These are phyloP conservation scores for Teunomyces pallodes DNA, from an alignment of 805 yeast species.

Conservation along the genomic window DNA sequence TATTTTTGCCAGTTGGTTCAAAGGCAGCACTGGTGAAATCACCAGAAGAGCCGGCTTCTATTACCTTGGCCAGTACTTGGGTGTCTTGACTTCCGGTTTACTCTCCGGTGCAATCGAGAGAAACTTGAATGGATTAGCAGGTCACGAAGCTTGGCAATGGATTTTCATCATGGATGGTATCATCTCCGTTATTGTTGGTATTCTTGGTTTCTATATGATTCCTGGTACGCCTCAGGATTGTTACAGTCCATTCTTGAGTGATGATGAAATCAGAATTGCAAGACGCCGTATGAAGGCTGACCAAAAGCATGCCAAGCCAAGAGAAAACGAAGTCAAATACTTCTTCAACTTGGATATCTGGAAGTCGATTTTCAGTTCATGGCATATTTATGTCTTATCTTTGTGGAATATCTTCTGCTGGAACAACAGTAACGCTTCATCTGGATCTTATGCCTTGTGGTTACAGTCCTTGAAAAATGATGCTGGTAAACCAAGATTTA, in stretches of 20 bases:
- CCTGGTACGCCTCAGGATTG: constrained; percentile 65
- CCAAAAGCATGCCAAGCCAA: constrained; percentile 14
- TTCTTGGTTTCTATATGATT: constrained; percentile 51
- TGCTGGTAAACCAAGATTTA: constrained; percentile 18
- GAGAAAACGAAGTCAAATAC: constrained; percentile 20
- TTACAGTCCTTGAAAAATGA: constrained; percentile 23
- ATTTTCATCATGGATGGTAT: constrained; percentile 65
- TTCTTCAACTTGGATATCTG: constrained; percentile 47
- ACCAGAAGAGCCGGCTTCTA: constrained; percentile 61
- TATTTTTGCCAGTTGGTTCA: constrained; percentile 30
- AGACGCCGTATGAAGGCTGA: constrained; percentile 19
- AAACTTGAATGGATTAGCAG: constrained; percentile 47
- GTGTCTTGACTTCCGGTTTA: constrained; percentile 59
- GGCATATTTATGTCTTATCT: constrained; percentile 60
- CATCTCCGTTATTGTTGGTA: constrained; percentile 56
- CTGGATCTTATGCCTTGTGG: constrained; percentile 55
- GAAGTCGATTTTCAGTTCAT: constrained; percentile 50
- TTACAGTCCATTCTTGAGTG: constrained; percentile 32
- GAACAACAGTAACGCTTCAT: constrained; percentile 54
- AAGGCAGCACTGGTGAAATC: constrained; percentile 42
- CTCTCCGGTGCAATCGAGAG: constrained; percentile 55
- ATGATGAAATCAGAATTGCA: constrained; percentile 35
- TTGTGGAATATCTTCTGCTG: constrained; percentile 58
- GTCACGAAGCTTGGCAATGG: constrained; percentile 72
- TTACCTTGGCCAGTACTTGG: constrained; percentile 62